Evolutionary conservation across 2,329 filamentous ascomycete genomes (phyloP).

Genomic region (Phaeosphaeriaceae sp.): DNA sequence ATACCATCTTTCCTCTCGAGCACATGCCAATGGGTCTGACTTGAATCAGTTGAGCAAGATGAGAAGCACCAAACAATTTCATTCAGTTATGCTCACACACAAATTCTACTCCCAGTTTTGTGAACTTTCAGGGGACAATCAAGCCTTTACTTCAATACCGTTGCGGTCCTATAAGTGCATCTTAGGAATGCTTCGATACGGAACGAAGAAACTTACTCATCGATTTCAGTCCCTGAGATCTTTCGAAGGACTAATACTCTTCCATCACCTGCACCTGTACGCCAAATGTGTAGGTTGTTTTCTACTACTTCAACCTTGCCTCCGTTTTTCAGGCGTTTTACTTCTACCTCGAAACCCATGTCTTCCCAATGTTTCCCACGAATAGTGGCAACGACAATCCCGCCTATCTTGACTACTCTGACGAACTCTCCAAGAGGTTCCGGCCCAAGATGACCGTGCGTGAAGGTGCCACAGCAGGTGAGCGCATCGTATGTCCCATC

Average conservation of each 20-base stretch:
- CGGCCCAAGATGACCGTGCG: constrained; percentile 62
- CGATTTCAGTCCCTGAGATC: not conserved
- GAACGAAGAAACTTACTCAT: not conserved
- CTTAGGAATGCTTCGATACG: no score
- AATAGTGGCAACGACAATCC: constrained; percentile 60
- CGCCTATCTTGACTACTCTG: constrained; percentile 55
- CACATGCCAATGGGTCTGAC: no score
- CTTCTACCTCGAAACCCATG: constrained; percentile 56
- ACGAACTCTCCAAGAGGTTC: constrained; percentile 57
- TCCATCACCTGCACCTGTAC: constrained; percentile 31
- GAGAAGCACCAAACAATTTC: no score
- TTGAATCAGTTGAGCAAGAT: no score
- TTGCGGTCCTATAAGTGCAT: not conserved
- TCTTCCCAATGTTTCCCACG: constrained; percentile 58
- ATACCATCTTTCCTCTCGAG: no score
- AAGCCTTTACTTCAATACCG: not conserved
- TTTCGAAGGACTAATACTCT: constrained; percentile 19
- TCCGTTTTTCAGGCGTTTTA: constrained; percentile 47
- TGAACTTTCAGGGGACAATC: no score
- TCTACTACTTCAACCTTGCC: constrained; percentile 47
- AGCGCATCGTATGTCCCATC: constrained; percentile 58
- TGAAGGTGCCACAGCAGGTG: constrained; percentile 63
- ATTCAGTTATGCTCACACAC: no score
- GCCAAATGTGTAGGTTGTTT: constrained; percentile 39
- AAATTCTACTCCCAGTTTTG: no score